A percentile compares a stretch with the other conserved stretches of the same genome.
Evolutionary conservation across 495 filamentous ascomycete species (phyloP).

Genomic region (Echria macrotheca): DNA sequence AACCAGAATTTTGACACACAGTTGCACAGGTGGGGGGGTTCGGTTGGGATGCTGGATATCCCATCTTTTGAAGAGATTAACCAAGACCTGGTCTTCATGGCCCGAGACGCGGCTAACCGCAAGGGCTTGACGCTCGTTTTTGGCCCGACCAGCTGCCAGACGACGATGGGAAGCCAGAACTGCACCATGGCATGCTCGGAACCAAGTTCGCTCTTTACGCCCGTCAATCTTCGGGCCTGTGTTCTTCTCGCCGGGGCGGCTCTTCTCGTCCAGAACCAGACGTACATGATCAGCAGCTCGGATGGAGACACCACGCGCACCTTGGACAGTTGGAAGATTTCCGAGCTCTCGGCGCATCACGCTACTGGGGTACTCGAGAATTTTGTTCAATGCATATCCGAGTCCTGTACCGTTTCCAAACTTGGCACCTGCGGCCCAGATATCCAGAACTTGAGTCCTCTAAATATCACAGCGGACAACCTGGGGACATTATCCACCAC

Average conservation of each 20-base stretch:
- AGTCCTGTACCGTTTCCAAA: neutral
- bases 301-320: no score
- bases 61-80: no score
- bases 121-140: neutral
- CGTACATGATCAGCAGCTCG: constrained; percentile 2
- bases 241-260: constrained; percentile 6
- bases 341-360: neutral
- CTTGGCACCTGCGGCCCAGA: neutral
- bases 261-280: constrained; percentile 2
- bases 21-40: no score
- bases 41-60: no score
- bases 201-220: constrained; percentile 1
- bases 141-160: neutral
- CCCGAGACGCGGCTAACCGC: no score
- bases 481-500: neutral
- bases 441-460: neutral
- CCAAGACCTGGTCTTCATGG: no score
- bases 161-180: neutral
- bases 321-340: neutral
- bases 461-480: neutral
- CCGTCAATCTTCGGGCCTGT: constrained; percentile 4
- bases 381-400: neutral
- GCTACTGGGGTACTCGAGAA: neutral
- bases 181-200: constrained; percentile 5
- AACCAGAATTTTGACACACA: no score